These are phyloP conservation scores for Penicillium sp. DNA, from an alignment of 2,329 filamentous ascomycete genomes.

Conservation along the genomic window DNA sequence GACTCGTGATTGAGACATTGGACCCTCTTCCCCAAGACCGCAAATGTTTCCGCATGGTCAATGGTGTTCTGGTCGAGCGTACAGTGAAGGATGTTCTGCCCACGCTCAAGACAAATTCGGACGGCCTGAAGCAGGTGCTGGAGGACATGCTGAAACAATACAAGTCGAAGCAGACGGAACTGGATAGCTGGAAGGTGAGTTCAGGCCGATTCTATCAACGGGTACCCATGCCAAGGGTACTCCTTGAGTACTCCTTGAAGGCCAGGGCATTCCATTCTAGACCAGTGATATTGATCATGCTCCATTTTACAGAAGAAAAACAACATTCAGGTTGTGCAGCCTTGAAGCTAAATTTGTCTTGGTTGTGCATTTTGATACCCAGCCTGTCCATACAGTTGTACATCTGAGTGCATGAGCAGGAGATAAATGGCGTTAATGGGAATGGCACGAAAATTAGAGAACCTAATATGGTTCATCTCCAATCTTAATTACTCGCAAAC, in stretches of 20 bases:
- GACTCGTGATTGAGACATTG: slow-evolving; percentile 91
- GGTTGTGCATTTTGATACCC: slow-evolving; percentile 18
- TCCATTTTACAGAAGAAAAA: slow-evolving; percentile 49
- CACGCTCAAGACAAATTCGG: slow-evolving; percentile 87
- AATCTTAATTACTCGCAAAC: slow-evolving; percentile 14
- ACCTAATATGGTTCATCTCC: slow-evolving; percentile 23
- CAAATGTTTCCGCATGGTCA: slow-evolving; percentile 99
- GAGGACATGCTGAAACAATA: slow-evolving; percentile 97
- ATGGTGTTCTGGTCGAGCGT: slow-evolving; percentile 91
- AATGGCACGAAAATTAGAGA: slow-evolving; percentile 27
- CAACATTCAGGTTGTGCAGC: slow-evolving; percentile 54
- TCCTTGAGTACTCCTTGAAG: background rate
- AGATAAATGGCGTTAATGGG: slow-evolving; percentile 26
- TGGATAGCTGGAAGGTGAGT: slow-evolving; percentile 97
- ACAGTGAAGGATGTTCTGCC: slow-evolving; percentile 93
- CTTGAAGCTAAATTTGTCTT: slow-evolving; percentile 30
- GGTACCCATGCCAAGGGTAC: background rate
- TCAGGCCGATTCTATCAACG: background rate
- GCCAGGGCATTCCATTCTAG: background rate
- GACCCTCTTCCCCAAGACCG: slow-evolving; percentile 79
- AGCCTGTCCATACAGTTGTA: slow-evolving; percentile 7
- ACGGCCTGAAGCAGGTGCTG: slow-evolving; percentile 89
- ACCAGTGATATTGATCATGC: slow-evolving; percentile 10
- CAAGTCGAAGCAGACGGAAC: slow-evolving; percentile 88
- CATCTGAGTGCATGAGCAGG: slow-evolving; percentile 11